A percentile compares a stretch with the other conserved stretches of the same genome.
phyloP scores from a whole-genome alignment of 306 rosid species.

The Cicer pinnatifidum region DNA sequence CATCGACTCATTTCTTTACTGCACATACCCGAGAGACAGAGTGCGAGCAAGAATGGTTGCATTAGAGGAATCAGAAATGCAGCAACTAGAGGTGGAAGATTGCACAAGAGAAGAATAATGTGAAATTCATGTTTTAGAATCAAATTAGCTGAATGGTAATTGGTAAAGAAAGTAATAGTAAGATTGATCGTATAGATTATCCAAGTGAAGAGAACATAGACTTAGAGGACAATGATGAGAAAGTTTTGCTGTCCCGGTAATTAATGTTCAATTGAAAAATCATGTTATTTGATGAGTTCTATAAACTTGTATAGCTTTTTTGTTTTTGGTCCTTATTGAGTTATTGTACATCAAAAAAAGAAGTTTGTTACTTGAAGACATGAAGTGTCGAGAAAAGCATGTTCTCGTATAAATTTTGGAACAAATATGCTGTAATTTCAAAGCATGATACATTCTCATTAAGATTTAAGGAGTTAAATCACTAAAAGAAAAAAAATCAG shows the following conservation, averaged over 20 bases:
- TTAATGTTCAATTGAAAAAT: slow-evolving; percentile 7
- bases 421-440: not conserved
- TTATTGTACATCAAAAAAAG: not conserved
- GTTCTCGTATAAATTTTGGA: not conserved
- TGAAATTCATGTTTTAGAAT: slow-evolving; percentile 40
- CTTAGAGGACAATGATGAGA: slow-evolving; percentile 53
- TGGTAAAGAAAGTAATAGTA: slow-evolving; percentile 33
- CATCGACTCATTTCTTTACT: slow-evolving; percentile 75
- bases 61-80: slow-evolving; percentile 61
- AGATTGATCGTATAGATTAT: slow-evolving; percentile 33
- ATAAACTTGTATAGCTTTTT: not conserved
- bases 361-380: not conserved
- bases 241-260: slow-evolving; percentile 49
- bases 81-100: slow-evolving; percentile 45
- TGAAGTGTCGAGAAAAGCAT: not conserved
- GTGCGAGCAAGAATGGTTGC: slow-evolving; percentile 68
- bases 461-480: not conserved
- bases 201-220: slow-evolving; percentile 40
- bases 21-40: slow-evolving; percentile 81
- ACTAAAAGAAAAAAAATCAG: not conserved
- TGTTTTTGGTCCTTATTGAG: not conserved
- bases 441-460: not conserved
- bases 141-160: slow-evolving; percentile 37
- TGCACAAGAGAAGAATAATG: slow-evolving; percentile 33
- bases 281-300: not conserved